A percentile compares a stretch with the other conserved stretches of the same genome.
phyloP scores from a whole-genome alignment of 345 rosid species.

The Eucalyptus sp. region DNA sequence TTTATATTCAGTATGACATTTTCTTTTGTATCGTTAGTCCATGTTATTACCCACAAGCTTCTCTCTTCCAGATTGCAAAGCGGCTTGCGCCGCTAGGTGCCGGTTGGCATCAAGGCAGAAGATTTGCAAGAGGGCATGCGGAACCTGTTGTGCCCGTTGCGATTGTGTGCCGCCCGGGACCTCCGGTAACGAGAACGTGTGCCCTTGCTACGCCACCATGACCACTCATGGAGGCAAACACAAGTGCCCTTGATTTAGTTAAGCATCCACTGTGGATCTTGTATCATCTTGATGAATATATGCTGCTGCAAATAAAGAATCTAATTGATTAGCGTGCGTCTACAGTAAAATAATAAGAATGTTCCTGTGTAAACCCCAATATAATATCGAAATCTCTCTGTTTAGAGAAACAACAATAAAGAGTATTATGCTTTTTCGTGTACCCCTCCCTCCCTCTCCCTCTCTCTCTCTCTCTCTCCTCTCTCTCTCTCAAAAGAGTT shows the following conservation, averaged over 20 bases:
- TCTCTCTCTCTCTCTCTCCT: not conserved
- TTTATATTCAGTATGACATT: not conserved
- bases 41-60: not conserved
- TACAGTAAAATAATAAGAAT: not conserved
- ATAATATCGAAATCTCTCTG: not conserved
- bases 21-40: not conserved
- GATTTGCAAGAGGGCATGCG: conserved; percentile 64
- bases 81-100: conserved; percentile 56
- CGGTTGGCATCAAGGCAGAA: conserved; percentile 40
- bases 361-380: not conserved
- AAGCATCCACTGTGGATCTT: not conserved
- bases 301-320: not conserved
- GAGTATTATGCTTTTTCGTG: not conserved
- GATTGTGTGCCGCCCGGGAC: conserved; percentile 80
- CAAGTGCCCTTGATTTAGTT: conserved; percentile 52
- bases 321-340: not conserved
- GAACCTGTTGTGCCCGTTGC: conserved; percentile 65
- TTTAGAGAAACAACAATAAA: not conserved
- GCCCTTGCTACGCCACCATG: conserved; percentile 54
- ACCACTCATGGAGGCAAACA: conserved; percentile 68
- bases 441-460: fast-evolving
- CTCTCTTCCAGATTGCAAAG: conserved; percentile 35
- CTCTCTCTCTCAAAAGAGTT: not conserved
- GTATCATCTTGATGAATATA: not conserved
- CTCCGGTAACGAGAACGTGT: conserved; percentile 44